Evolutionary conservation across 306 rosid genomes (phyloP).

Genomic region (Neltuma alba): DNA sequence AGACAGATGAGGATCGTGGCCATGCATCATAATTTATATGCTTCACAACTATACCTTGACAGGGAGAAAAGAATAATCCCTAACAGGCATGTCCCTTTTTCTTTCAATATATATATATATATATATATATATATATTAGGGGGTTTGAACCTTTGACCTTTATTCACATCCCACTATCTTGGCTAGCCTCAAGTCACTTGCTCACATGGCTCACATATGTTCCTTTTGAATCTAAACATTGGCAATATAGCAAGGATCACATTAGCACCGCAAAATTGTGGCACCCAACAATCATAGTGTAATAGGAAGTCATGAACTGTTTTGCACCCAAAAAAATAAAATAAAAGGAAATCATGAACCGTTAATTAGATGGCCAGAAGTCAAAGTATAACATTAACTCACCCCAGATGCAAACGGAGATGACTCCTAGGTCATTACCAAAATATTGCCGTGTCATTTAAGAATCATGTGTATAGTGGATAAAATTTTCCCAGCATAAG

Average conservation of each 20-base stretch:
- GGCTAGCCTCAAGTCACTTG: too few relatives aligned
- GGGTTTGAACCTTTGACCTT: too few relatives aligned
- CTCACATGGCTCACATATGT: too few relatives aligned
- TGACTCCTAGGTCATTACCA: background rate
- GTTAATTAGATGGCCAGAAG: conserved; percentile 2
- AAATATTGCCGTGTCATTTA: background rate
- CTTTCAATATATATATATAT: too few relatives aligned
- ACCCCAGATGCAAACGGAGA: background rate
- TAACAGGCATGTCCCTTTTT: too few relatives aligned
- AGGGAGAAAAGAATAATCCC: too few relatives aligned
- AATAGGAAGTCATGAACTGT: background rate
- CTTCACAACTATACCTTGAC: background rate
- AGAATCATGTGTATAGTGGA: background rate
- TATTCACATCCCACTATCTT: too few relatives aligned
- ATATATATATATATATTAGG: too few relatives aligned
- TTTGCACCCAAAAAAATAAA: too few relatives aligned
- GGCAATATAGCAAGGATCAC: background rate
- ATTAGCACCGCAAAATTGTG: background rate
- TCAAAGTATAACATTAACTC: background rate
- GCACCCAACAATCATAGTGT: background rate
- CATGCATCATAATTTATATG: conserved; percentile 35
- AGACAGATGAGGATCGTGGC: conserved; percentile 24
- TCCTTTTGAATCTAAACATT: conserved; percentile 28
- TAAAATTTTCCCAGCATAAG: background rate
- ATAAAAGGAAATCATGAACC: background rate